Conservation (phyloP, 2,329 filamentous ascomycete genomes). For the Curvularia eragrostidis region DNA sequence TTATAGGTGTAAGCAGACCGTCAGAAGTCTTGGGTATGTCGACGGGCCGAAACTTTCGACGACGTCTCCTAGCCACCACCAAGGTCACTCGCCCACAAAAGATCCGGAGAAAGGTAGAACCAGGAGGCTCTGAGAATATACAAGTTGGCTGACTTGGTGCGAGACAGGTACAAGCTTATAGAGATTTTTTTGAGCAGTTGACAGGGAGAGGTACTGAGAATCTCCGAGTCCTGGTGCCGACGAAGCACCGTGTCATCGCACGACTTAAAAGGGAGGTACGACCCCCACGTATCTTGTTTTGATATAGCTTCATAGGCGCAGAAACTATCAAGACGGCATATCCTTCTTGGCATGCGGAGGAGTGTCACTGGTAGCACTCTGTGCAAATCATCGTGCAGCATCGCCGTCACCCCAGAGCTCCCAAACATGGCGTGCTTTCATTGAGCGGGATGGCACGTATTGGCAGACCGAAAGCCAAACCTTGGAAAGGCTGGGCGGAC, state of each 20-base stretch:
- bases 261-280: conserved; percentile 24
- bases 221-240: conserved; percentile 14
- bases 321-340: conserved; percentile 23
- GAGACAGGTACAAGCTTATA: conserved; percentile 13
- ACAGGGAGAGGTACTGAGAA: conserved; percentile 17
- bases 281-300: conserved; percentile 28
- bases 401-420: conserved; percentile 19
- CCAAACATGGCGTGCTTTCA: conserved; percentile 31
- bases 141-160: conserved; percentile 3
- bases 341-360: conserved; percentile 31
- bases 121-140: background rate
- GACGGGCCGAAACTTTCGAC: background rate
- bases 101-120: conserved; percentile 2
- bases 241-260: conserved; percentile 27
- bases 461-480: conserved; percentile 28
- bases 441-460: conserved; percentile 22
- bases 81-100: background rate
- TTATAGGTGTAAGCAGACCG: background rate
- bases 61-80: background rate
- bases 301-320: conserved; percentile 21
- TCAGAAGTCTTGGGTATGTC: conserved; percentile 1
- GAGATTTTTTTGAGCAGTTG: background rate
- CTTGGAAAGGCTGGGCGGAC: conserved; percentile 27
- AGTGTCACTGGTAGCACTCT: conserved; percentile 13
- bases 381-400: conserved; percentile 30